Conservation (phyloP, 2,329 filamentous ascomycete species). For the Phaeosphaeriaceae sp. region DNA sequence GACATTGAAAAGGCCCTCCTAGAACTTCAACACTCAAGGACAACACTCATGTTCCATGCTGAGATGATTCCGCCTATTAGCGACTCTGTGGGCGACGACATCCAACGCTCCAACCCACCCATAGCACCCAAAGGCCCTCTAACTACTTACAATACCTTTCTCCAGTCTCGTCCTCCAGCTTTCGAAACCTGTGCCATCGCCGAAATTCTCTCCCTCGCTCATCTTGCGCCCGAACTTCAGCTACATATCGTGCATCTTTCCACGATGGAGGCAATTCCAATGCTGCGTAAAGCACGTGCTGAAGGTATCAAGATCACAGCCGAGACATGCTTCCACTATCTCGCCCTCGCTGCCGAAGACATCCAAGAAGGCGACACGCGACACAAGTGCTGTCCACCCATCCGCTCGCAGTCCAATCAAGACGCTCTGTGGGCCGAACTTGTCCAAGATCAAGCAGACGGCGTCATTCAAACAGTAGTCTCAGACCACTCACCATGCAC, state of each 20-base stretch:
- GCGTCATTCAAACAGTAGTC: conserved; percentile 89
- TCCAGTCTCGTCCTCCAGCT: conserved; percentile 83
- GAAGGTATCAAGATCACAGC: conserved; percentile 85
- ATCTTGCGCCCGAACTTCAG: conserved; percentile 78
- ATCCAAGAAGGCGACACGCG: conserved; percentile 85
- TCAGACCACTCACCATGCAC: conserved; percentile 97
- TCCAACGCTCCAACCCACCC: conserved; percentile 72
- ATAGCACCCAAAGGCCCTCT: conserved; percentile 73
- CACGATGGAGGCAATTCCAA: conserved; percentile 84
- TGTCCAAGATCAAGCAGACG: conserved; percentile 58
- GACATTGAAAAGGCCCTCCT: conserved; percentile 84
- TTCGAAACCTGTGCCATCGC: conserved; percentile 93
- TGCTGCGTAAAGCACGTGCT: conserved; percentile 75
- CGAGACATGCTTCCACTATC: conserved; percentile 95
- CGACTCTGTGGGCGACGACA: conserved; percentile 77
- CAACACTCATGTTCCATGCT: conserved; percentile 98
- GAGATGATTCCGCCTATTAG: conserved; percentile 95
- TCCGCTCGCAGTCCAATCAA: conserved; percentile 80
- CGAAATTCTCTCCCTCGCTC: conserved; percentile 81
- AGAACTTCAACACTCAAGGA: conserved; percentile 79
- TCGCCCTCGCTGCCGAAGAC: conserved; percentile 81
- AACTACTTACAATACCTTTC: conserved; percentile 84
- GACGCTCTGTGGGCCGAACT: conserved; percentile 89
- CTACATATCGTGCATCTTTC: conserved; percentile 95
- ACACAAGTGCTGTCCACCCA: conserved; percentile 95